Evolutionary conservation across 192 early-diverging fungal species (phyloP).

Genomic region (Thoreauomyces humboldtii): DNA sequence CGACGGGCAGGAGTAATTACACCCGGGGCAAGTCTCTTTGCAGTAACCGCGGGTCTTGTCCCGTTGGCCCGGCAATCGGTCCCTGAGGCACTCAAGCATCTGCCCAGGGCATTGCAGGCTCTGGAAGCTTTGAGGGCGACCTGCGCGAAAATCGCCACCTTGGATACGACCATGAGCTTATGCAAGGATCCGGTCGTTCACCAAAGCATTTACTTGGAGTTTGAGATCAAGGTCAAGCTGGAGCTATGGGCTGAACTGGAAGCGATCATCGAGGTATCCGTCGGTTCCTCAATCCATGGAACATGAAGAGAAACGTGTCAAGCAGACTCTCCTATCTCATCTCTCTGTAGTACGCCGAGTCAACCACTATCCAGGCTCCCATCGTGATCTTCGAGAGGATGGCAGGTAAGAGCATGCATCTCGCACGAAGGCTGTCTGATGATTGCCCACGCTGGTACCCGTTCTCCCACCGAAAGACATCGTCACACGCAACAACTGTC

Average conservation of each 20-base stretch:
- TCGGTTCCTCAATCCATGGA: too few relatives aligned
- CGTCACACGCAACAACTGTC: conserved; percentile 19
- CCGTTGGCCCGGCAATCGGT: conserved; percentile 4
- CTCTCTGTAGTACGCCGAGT: conserved; percentile 24
- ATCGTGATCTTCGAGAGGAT: conserved; percentile 24
- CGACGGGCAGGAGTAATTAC: background rate
- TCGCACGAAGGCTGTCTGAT: background rate
- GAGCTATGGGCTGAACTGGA: conserved; percentile 12
- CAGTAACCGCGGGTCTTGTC: conserved; percentile 10
- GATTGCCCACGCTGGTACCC: too few relatives aligned
- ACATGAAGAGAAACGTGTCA: too few relatives aligned
- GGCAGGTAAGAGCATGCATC: conserved; percentile 12
- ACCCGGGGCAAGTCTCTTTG: conserved; percentile 3
- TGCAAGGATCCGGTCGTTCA: conserved; percentile 14
- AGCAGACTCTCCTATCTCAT: too few relatives aligned
- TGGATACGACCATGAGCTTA: background rate
- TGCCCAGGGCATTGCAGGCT: background rate
- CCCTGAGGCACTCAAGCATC: background rate
- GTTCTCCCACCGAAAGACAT: too few relatives aligned
- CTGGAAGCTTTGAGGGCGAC: conserved; percentile 9
- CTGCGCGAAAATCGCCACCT: background rate
- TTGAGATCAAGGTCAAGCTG: conserved; percentile 21
- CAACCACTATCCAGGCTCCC: conserved; percentile 13
- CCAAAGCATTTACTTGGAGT: conserved; percentile 25
- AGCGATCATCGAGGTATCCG: conserved; percentile 16